A percentile compares a stretch with the other conserved stretches of the same genome.
Conservation (phyloP, 495 filamentous ascomycete species). For the Jackrogersella multiformis region DNA sequence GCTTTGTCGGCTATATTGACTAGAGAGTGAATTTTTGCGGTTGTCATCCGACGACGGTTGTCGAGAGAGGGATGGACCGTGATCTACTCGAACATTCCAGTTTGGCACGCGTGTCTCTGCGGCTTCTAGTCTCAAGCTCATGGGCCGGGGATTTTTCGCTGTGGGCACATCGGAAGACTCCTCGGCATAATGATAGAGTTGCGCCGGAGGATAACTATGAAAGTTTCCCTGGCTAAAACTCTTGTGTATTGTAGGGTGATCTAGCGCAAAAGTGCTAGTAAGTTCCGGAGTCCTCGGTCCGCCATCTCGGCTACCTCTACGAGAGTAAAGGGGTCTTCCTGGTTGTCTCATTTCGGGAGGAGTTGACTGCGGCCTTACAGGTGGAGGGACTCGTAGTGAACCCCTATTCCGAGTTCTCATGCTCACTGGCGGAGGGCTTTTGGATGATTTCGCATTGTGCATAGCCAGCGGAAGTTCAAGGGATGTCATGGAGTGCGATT, state of each 20-base stretch:
- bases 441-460: slow-evolving; percentile 41
- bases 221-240: slow-evolving; percentile 50
- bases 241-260: slow-evolving; percentile 32
- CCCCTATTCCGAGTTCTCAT: slow-evolving; percentile 48
- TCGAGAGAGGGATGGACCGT: slow-evolving; percentile 40
- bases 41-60: slow-evolving; percentile 43
- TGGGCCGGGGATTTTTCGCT: slow-evolving; percentile 42
- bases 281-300: slow-evolving; percentile 37
- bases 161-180: slow-evolving; percentile 28
- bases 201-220: slow-evolving; percentile 39
- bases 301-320: slow-evolving; percentile 48
- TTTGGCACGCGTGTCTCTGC: slow-evolving; percentile 30
- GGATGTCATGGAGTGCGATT: slow-evolving; percentile 27
- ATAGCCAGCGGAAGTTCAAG: slow-evolving; percentile 37
- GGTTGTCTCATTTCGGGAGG: slow-evolving; percentile 34
- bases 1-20: slow-evolving; percentile 43
- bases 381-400: slow-evolving; percentile 51
- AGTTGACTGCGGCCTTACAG: slow-evolving; percentile 52
- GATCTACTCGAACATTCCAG: slow-evolving; percentile 47
- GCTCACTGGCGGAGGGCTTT: slow-evolving; percentile 48
- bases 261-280: slow-evolving; percentile 1
- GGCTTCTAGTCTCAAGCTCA: slow-evolving; percentile 31
- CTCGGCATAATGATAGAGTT: slow-evolving; percentile 13
- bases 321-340: slow-evolving; percentile 29
- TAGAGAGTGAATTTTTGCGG: slow-evolving; percentile 43